Conservation (phyloP, 2,329 filamentous ascomycete species). For the Xylariaceae sp. region DNA sequence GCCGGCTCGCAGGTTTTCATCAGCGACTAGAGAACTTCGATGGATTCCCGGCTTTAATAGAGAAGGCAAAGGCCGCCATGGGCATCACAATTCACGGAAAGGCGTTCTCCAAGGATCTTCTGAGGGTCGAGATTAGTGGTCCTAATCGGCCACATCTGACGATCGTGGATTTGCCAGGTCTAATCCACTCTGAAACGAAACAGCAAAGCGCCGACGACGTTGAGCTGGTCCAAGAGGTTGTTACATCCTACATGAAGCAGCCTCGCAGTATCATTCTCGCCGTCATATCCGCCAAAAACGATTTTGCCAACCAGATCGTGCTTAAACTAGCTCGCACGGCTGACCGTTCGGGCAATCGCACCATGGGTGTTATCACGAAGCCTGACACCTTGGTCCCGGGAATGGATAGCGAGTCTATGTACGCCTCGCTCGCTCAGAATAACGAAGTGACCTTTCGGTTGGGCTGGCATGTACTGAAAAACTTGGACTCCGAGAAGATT, state of each 20-base stretch:
- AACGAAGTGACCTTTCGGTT: conserved; percentile 43
- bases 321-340: conserved; percentile 41
- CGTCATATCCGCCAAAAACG: conserved; percentile 51
- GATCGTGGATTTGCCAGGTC: neutral
- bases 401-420: conserved; percentile 38
- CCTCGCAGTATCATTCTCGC: conserved; percentile 55
- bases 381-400: conserved; percentile 36
- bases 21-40: conserved; percentile 27
- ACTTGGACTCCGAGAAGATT: conserved; percentile 38
- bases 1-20: conserved; percentile 19
- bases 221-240: conserved; percentile 42
- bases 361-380: conserved; percentile 48
- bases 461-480: conserved; percentile 50
- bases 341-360: conserved; percentile 36
- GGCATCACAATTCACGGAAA: neutral
- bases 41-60: conserved; percentile 14
- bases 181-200: neutral
- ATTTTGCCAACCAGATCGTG: conserved; percentile 56
- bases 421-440: conserved; percentile 41
- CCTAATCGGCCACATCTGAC: neutral
- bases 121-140: neutral
- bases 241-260: conserved; percentile 51
- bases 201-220: conserved; percentile 39
- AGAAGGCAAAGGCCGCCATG: neutral
- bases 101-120: neutral